Base-by-base conservation (phyloP, 331 rosid genomes). In the Cydonia oblonga region DNA sequence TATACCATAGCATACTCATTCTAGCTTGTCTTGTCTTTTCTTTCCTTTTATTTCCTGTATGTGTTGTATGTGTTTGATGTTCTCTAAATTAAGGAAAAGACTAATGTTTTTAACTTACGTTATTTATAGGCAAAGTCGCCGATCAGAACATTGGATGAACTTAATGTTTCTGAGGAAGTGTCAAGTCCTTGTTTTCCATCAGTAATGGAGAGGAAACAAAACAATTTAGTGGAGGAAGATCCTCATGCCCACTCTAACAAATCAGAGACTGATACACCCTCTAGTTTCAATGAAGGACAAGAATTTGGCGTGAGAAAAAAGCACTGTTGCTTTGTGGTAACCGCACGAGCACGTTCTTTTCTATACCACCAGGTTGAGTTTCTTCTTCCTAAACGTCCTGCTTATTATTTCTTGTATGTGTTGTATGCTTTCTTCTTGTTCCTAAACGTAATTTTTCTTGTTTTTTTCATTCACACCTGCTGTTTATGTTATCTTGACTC, bases 341-440 rank as follows among this genome's bases (percentile, higher is more conserved):
- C 96, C 10, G 86, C 96, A 20, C 87, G 97, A 2, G 90, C 98
- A 22, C 90, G 91, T 22, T 59, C 97, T 38, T 95, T 95, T 83
- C 97, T 95, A 51, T 95, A 95, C 73, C 98, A 95, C 80, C 98
- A 95, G 96, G 98, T 93, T 76, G 23, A 59, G 68, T 46, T 38
- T 70, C 75, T 40, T 22, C 67, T 75, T 70, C 56, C 56, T 2
- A 49, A 49, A 18, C 3, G 0, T 30, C 64, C 25, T 69, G 64
- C 65, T 6, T 20, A 14, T 56, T 56, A 5, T 71, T 71, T 26
- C 14, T 20, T 18, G 5, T 22, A 16, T 24, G 3, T 76, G 61
- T 68, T 7, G 32, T 23, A 40, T 49, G 11, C n/a, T 51, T 18
- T 19, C 76, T 30, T n/a, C 68, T 76, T 38, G 14, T 10, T 70